Evolutionary conservation across 2,329 filamentous ascomycete species (phyloP).

Genomic region (Gaeumannomyces sp.): DNA sequence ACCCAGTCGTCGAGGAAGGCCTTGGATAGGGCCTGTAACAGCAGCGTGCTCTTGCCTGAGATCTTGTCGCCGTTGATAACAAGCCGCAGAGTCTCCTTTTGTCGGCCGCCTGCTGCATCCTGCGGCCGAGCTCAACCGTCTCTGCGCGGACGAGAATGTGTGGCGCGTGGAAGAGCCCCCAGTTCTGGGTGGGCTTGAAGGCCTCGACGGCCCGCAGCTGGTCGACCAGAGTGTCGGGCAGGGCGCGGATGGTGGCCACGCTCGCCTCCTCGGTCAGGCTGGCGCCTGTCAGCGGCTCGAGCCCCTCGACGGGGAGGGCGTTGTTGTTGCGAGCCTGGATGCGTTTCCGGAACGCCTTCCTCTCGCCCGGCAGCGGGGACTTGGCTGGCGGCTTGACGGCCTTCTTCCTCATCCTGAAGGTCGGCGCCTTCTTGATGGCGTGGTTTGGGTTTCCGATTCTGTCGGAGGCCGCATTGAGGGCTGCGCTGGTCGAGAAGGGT

Average conservation of each 20-base stretch:
- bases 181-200: conserved; percentile 86
- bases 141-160: conserved; percentile 73
- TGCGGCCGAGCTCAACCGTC: conserved; percentile 63
- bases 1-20: conserved; percentile 81
- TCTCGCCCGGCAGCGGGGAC: conserved; percentile 67
- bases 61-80: conserved; percentile 68
- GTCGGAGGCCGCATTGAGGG: conserved; percentile 12
- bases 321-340: conserved; percentile 92
- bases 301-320: conserved; percentile 67
- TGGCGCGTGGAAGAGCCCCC: conserved; percentile 78
- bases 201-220: conserved; percentile 76
- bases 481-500: conserved; percentile 38
- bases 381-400: conserved; percentile 41
- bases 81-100: conserved; percentile 53
- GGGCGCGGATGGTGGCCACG: conserved; percentile 59
- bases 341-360: conserved; percentile 79
- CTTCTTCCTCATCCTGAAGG: conserved; percentile 42
- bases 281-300: conserved; percentile 53
- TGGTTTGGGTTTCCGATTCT: conserved; percentile 15
- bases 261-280: conserved; percentile 49
- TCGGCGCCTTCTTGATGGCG: conserved; percentile 28
- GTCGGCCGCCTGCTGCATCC: conserved; percentile 50
- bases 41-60: conserved; percentile 79
- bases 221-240: conserved; percentile 68
- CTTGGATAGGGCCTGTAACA: conserved; percentile 78